phyloP scores from a whole-genome alignment of 768 basidiomycete species.

The Lentinula sp. region DNA sequence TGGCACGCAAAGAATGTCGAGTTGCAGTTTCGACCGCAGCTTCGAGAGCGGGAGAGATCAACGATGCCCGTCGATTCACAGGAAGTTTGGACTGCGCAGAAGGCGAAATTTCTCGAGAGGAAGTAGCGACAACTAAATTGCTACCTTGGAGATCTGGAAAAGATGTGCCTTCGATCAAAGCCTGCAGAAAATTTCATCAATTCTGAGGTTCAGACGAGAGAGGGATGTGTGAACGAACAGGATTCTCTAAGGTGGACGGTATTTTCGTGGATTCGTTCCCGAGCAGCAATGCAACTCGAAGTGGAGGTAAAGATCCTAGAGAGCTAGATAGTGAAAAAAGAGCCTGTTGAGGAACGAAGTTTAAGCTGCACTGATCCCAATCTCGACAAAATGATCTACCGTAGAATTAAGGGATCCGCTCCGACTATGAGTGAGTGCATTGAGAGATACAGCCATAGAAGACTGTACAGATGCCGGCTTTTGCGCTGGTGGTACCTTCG shows the following conservation, averaged over 20 bases:
- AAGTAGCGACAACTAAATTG: background rate
- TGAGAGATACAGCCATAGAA: background rate
- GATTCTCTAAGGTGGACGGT: background rate
- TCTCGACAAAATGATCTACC: background rate
- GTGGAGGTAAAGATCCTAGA: background rate
- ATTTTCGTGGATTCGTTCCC: background rate
- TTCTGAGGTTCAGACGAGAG: background rate
- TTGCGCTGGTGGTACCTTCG: background rate
- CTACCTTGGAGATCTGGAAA: background rate
- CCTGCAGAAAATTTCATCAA: background rate
- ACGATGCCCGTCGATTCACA: background rate
- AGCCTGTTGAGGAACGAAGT: background rate
- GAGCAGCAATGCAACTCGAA: no score
- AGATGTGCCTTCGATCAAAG: background rate
- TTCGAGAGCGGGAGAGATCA: slow-evolving; percentile 1
- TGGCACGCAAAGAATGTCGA: background rate
- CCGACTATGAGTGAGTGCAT: background rate
- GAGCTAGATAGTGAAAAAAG: background rate
- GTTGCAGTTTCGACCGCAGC: slow-evolving; percentile 1
- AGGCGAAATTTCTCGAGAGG: background rate
- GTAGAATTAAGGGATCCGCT: background rate
- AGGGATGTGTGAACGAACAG: background rate
- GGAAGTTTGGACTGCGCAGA: background rate
- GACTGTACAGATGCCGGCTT: background rate
- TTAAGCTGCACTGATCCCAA: background rate